Conservation (phyloP, 2,329 filamentous ascomycete genomes). For the Orbilia brochopaga region DNA sequence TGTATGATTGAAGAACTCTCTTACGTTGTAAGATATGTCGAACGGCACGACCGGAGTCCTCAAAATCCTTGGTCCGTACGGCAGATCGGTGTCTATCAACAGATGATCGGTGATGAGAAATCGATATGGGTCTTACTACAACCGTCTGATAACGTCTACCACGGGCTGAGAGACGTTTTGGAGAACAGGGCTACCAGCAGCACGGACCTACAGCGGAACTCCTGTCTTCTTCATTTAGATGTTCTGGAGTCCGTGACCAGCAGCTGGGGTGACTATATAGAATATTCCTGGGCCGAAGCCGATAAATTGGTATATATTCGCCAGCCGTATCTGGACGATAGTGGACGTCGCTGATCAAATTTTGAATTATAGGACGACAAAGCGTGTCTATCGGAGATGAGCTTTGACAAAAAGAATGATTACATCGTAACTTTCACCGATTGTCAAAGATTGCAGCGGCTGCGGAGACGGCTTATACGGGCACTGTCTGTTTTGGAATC, state of each 20-base stretch:
- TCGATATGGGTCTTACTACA: slow-evolving; percentile 26
- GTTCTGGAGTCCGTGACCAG: slow-evolving; percentile 24
- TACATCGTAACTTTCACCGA: slow-evolving; percentile 11
- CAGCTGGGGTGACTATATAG: slow-evolving; percentile 31
- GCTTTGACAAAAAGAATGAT: slow-evolving; percentile 15
- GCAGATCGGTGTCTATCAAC: slow-evolving; percentile 27
- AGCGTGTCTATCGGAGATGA: slow-evolving; percentile 5
- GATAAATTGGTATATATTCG: slow-evolving; percentile 10
- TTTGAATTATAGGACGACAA: slow-evolving; percentile 18
- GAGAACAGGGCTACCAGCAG: neutral
- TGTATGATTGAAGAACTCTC: slow-evolving; percentile 15
- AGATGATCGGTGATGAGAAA: slow-evolving; percentile 8
- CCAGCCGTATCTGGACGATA: neutral
- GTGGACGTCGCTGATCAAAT: too few relatives aligned
- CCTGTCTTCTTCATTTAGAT: slow-evolving; percentile 26
- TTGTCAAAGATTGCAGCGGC: slow-evolving; percentile 20
- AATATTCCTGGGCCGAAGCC: slow-evolving; percentile 22
- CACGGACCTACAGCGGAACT: neutral
- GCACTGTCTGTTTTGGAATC: slow-evolving; percentile 29
- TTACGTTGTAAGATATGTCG: slow-evolving; percentile 29
- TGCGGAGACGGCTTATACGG: slow-evolving; percentile 19
- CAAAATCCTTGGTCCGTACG: slow-evolving; percentile 37
- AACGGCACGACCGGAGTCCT: slow-evolving; percentile 12
- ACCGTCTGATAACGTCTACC: slow-evolving; percentile 18
- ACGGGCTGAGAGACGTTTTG: slow-evolving; percentile 11